Evolutionary conservation across 106 monocot species (phyloP).

Genomic region (Acorus gramineus): DNA sequence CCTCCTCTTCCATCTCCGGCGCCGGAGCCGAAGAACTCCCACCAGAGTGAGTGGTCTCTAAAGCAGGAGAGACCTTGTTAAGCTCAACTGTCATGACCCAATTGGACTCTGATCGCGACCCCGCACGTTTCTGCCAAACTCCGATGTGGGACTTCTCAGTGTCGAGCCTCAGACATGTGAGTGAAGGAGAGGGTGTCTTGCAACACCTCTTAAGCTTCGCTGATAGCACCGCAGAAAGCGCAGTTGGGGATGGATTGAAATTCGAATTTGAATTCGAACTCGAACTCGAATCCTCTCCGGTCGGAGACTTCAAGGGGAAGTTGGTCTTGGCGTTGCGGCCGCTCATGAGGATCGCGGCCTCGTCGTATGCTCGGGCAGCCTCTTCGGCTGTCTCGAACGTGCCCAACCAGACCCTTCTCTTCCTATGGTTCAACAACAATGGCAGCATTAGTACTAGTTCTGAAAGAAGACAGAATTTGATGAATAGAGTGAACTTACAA

Average conservation of each 20-base stretch:
- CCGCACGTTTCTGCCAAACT: slow-evolving; percentile 97
- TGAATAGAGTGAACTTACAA: slow-evolving; percentile 46
- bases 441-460: neutral
- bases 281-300: neutral
- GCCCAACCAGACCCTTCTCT: neutral
- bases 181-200: slow-evolving; percentile 73
- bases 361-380: no score
- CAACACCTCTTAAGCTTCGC: slow-evolving; percentile 80
- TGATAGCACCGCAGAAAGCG: slow-evolving; percentile 37
- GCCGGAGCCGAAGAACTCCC: neutral
- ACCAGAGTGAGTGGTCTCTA: neutral
- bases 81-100: slow-evolving; percentile 96
- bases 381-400: no score
- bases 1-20: slow-evolving; percentile 39
- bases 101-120: slow-evolving; percentile 61
- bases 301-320: neutral
- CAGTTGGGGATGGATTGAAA: neutral
- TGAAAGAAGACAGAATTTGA: neutral
- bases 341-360: no score
- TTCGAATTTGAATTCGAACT: no score
- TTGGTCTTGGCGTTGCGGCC: no score
- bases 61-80: slow-evolving; percentile 10
- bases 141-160: slow-evolving; percentile 87
- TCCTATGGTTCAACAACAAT: neutral
- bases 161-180: slow-evolving; percentile 95